Base-by-base conservation (phyloP, 805 yeast genomes). In the Cyberlindnera meyerae region DNA sequence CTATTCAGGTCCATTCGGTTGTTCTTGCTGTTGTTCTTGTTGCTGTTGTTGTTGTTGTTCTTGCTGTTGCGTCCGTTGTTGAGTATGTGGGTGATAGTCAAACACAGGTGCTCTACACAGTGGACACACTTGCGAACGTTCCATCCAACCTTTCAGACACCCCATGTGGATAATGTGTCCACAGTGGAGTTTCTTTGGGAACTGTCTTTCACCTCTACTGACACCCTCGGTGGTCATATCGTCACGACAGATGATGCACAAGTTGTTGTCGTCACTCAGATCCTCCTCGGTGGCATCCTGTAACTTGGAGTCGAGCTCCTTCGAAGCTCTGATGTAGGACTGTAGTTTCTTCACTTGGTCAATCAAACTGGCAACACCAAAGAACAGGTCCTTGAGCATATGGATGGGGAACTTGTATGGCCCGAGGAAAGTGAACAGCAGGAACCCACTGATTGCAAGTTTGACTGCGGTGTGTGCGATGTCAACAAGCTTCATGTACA, bases 231-330 rank as follows among this genome's bases (percentile, higher is more conserved):
- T 54, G 6, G 67, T 58, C 90, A 90, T 82, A 43, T 86, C 95
- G 48, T 93, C 97, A 49, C 95, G 77, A 62, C 98, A 90, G 27
- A 90, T 82, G 43, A 87, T 87, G 61, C 98, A 83, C 18, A 84
- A 55, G 55, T 65, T 62, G 40, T 80, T 82, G 44, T 75, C 79
- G 14, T 77, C 69, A 6, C 63, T 72, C 39, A 84, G 65, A 30
- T 84, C 89, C 16, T 52, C 48, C 11, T 58, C 66, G 1, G 79
- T 64, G 3, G 96, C 95, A 42, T 76, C 71, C 7, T 64, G 62
- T 34, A 93, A 65, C 44, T 71, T 75, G 18, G 68, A 65, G 44
- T 83, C 87, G 51, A 93, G 63, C 48, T 78, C 75, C 33, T 73
- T 73, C 9, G 82, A 62, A 13, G 71, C 70, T 37, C 62, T 64